Base-by-base conservation (phyloP, 768 basidiomycete species). In the Podaxis rugospora region DNA sequence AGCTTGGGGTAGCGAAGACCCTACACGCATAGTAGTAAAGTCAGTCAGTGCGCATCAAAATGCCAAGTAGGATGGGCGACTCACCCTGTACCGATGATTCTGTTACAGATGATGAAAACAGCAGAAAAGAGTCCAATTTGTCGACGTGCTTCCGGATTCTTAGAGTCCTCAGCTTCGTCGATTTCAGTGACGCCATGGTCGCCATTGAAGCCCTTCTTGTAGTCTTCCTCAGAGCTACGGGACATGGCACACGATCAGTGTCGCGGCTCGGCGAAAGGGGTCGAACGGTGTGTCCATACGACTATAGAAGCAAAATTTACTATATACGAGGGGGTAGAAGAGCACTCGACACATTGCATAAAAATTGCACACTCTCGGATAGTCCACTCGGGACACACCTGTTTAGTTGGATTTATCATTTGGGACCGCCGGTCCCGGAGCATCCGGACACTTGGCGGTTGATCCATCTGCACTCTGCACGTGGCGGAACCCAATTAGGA, bases 81-180 rank as follows among this genome's bases (percentile, higher is more conserved):
- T 23, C 54, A 75, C 74, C 72, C 74, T 54, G 76, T 74, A 13
- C 76, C 74, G 54, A 75, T 73, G 2, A 77, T 72, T 35, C 75
- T 67, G 60, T 75, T 77, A 64, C 76, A 76, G 56, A 74, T 72
- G 36, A 77, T 70, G 61, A 77, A 74, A 6, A 73, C 65, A 21
- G 74, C 74, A 4, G 74, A 74, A 27, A 68, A 55, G 10, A 71
- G 32, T 5, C 74, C 72, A 60, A 74, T 74, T 28, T 66, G 67
- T 27, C 42, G 42, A 16, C 42, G 42, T 1, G 42, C 16, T 44
- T 16, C 18, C 42, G 42, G 42, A 21, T 44, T 44, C 18, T 44
- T 18, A 7, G 42, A 44, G 16, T 44, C 42, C 18, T 44, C 42
- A n/a, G 18, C 42, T 18, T 13, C 42, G 16, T 44, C 42, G 42